A percentile compares a stretch with the other conserved stretches of the same genome.
Evolutionary conservation across 768 basidiomycete species (phyloP).

Genomic region (Daedaleopsis nitida): DNA sequence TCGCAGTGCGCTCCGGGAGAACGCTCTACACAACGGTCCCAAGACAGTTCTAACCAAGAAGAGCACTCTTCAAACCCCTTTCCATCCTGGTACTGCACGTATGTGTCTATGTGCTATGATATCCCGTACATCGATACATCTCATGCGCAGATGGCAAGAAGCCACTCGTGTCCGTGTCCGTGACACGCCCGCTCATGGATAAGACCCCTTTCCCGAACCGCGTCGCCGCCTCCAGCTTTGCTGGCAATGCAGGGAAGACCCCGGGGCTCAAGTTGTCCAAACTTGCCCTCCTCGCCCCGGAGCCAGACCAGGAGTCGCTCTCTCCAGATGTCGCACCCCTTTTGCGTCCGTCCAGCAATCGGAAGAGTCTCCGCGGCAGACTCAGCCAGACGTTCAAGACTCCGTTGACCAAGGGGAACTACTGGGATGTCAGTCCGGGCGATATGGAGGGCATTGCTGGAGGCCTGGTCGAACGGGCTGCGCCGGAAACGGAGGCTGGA

Average conservation of each 20-base stretch:
- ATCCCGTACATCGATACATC: not conserved
- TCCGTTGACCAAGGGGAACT: conserved; percentile 62
- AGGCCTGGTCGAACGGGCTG: conserved; percentile 26
- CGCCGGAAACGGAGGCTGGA: conserved; percentile 25
- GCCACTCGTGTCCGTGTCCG: conserved; percentile 15
- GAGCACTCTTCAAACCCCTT: conserved; percentile 37
- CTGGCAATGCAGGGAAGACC: conserved; percentile 35
- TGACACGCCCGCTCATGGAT: conserved; percentile 60
- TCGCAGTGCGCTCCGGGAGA: conserved; percentile 48
- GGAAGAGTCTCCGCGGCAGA: conserved; percentile 63
- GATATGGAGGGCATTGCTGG: conserved; percentile 35
- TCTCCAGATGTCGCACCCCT: conserved; percentile 35
- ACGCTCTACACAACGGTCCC: conserved; percentile 42
- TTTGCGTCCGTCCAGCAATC: conserved; percentile 65
- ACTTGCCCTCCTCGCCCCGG: conserved; percentile 33
- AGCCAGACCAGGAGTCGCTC: conserved; percentile 32
- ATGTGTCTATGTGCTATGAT: not conserved
- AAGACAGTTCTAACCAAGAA: conserved; percentile 49
- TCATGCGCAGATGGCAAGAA: conserved; percentile 26
- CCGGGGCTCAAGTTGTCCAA: conserved; percentile 39
- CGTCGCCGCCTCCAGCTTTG: conserved; percentile 25
- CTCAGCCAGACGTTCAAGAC: conserved; percentile 61
- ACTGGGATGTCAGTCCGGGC: conserved; percentile 77
- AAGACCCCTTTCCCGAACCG: conserved; percentile 81
- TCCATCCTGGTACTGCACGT: conserved; percentile 34